A percentile compares a stretch with the other conserved stretches of the same genome.
phyloP scores from a whole-genome alignment of 1,284 basidiomycete species.

The Tetrapyrgos nigripes region DNA sequence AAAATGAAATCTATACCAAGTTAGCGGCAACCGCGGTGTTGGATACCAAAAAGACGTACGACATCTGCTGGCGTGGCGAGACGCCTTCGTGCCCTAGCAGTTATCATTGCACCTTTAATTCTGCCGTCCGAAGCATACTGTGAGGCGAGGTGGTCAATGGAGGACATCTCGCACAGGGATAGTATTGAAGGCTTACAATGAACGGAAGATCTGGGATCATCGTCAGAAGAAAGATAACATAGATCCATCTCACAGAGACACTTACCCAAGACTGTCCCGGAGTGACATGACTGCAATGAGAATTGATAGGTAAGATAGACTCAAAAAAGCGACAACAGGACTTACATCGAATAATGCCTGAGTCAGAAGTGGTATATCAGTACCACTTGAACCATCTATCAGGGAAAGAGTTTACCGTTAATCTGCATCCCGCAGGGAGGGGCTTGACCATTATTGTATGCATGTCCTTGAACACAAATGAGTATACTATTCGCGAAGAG shows the following conservation, averaged over 20 bases:
- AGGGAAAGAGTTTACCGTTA: conserved; percentile 49
- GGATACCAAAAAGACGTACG: conserved; percentile 37
- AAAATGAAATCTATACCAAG: conserved; percentile 59
- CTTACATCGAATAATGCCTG: conserved; percentile 77
- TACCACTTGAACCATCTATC: background rate
- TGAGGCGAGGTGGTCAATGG: background rate
- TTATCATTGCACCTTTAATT: conserved; percentile 57
- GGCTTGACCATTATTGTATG: conserved; percentile 61
- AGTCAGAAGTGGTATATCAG: background rate
- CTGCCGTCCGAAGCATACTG: conserved; percentile 70
- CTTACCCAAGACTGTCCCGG: conserved; percentile 65
- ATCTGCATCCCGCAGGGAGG: conserved; percentile 61
- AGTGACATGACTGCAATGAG: conserved; percentile 60
- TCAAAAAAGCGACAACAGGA: conserved; percentile 6
- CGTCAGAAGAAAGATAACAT: background rate
- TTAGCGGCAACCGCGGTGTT: background rate
- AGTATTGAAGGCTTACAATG: conserved; percentile 44
- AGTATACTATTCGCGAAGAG: background rate
- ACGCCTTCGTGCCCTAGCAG: conserved; percentile 35
- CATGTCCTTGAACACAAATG: conserved; percentile 51
- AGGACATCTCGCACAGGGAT: background rate
- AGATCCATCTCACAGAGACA: background rate
- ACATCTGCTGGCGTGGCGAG: conserved; percentile 55
- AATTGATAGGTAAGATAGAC: background rate
- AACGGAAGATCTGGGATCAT: conserved; percentile 62